Evolutionary conservation across 208 protist genomes (phyloP).

Genomic region (Naegleria lovaniensis): DNA sequence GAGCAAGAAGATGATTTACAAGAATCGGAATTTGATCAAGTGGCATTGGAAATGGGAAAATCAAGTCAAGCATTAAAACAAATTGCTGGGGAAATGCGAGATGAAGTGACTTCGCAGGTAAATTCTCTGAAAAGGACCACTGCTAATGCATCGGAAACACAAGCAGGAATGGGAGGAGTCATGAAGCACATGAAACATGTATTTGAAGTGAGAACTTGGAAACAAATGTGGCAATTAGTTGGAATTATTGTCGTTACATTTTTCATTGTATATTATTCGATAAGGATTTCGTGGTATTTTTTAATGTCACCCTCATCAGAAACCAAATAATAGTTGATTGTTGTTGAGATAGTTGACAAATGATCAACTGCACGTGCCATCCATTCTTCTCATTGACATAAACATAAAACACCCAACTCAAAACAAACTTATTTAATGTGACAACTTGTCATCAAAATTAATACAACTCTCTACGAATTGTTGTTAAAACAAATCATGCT

Average conservation of each 20-base stretch:
- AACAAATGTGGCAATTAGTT: background rate
- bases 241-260: background rate
- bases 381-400: no score
- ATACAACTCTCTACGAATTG: no score
- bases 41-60: background rate
- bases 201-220: background rate
- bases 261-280: background rate
- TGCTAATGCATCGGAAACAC: background rate
- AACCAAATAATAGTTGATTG: no score
- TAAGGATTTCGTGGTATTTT: background rate
- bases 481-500: no score
- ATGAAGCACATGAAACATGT: background rate
- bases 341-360: no score
- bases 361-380: no score
- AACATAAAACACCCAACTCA: no score
- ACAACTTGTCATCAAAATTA: no score
- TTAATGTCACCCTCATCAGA: background rate
- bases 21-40: background rate
- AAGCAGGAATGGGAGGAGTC: background rate
- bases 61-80: background rate
- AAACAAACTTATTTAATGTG: no score
- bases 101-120: background rate
- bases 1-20: background rate
- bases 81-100: background rate
- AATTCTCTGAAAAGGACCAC: background rate